These are phyloP conservation scores for Trichoderma reesei DNA, from an alignment of 495 filamentous ascomycete species.

Conservation along the genomic window DNA sequence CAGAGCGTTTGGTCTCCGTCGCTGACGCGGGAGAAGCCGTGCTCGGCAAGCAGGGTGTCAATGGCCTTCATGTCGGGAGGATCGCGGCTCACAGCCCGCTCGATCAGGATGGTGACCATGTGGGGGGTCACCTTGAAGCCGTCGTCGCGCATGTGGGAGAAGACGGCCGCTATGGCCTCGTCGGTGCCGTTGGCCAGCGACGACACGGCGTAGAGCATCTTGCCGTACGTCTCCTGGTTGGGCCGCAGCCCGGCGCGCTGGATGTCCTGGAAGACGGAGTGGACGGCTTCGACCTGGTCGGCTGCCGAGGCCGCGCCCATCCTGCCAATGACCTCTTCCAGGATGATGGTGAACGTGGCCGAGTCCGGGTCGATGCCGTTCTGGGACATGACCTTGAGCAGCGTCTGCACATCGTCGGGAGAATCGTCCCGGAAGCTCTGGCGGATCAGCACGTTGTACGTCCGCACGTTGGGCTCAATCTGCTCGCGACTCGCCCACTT, in stretches of 20 bases:
- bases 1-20: slow-evolving; percentile 54
- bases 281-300: slow-evolving; percentile 24
- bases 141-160: slow-evolving; percentile 46
- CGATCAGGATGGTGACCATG: slow-evolving; percentile 60
- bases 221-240: slow-evolving; percentile 50
- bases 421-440: slow-evolving; percentile 39
- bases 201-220: slow-evolving; percentile 54
- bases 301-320: slow-evolving; percentile 15
- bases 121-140: slow-evolving; percentile 44
- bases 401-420: slow-evolving; percentile 17
- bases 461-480: slow-evolving; percentile 50
- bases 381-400: slow-evolving; percentile 35
- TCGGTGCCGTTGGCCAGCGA: slow-evolving; percentile 29
- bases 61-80: slow-evolving; percentile 24
- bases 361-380: slow-evolving; percentile 25
- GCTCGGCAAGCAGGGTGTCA: slow-evolving; percentile 60
- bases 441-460: slow-evolving; percentile 60
- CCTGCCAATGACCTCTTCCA: slow-evolving; percentile 27
- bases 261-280: slow-evolving; percentile 42
- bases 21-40: slow-evolving; percentile 46
- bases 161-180: slow-evolving; percentile 44
- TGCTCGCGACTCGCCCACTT: slow-evolving; percentile 46
- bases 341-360: slow-evolving; percentile 34
- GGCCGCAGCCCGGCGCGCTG: slow-evolving; percentile 40
- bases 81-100: slow-evolving; percentile 47